phyloP scores from a whole-genome alignment of 2,329 filamentous ascomycete genomes.

The Parastagonospora nodorum region DNA sequence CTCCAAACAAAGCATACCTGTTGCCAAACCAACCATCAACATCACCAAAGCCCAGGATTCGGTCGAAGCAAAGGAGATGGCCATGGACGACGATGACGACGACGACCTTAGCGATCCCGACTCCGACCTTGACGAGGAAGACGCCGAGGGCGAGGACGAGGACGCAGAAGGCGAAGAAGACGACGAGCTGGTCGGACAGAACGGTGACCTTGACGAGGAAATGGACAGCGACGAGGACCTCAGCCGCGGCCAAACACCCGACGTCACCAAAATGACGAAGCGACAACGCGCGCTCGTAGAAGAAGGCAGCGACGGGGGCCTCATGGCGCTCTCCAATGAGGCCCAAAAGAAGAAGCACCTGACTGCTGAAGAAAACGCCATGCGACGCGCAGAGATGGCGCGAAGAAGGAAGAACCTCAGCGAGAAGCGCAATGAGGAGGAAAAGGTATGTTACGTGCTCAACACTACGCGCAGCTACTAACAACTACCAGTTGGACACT shows the following conservation, averaged over 20 bases:
- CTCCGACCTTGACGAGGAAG: conserved; percentile 50
- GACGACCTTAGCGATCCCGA: conserved; percentile 49
- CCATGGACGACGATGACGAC: conserved; percentile 54
- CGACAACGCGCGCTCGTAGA: conserved; percentile 67
- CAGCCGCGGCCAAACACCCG: conserved; percentile 63
- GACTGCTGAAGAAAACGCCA: conserved; percentile 73
- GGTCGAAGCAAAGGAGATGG: conserved; percentile 58
- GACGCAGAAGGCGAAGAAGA: conserved; percentile 50
- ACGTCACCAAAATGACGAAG: conserved; percentile 70
- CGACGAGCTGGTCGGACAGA: conserved; percentile 38
- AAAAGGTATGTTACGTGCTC: conserved; percentile 60
- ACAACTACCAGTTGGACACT: conserved; percentile 72
- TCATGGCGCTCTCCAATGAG: conserved; percentile 64
- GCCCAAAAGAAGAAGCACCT: conserved; percentile 75
- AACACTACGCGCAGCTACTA: conserved; percentile 5
- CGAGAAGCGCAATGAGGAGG: conserved; percentile 78
- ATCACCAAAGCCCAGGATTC: conserved; percentile 43
- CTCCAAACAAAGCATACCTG: conserved; percentile 24
- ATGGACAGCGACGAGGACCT: conserved; percentile 60
- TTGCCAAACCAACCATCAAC: conserved; percentile 44
- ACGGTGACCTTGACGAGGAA: conserved; percentile 46
- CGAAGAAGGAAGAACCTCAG: conserved; percentile 73
- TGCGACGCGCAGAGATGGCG: conserved; percentile 76
- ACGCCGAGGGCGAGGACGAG: conserved; percentile 54
- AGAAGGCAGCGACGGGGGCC: conserved; percentile 52